Evolutionary conservation across 2,329 filamentous ascomycete genomes (phyloP), one percentile per base, ranked within the genome.

Genomic region (Blumeriella jaapii): DNA sequence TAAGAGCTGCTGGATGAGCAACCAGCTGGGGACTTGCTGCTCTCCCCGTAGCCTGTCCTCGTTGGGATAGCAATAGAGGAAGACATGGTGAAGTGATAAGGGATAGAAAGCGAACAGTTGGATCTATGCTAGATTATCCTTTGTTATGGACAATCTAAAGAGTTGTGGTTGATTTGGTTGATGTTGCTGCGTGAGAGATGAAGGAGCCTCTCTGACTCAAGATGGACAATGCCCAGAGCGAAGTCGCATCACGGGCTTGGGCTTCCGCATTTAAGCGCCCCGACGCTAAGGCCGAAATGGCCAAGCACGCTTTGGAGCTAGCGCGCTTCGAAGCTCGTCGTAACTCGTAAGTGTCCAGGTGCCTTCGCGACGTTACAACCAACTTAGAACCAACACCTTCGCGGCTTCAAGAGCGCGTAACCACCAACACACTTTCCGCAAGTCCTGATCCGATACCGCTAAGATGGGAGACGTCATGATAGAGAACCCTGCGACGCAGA

Each of bases 401-500:
- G 11, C 14, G 13, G 23, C 26, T 17, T 31, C 22, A 24, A 29
- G 20, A 15, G 31, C 25, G 27, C 26, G 30, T n/a, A 12, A 37
- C 27, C 13, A 34, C 20, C 24, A 30, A 9, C 14, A 24, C 14
- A 5, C 4, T 15, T 10, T 32, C 18, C 27, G 13, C 27, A 4
- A 3, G 12, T 29, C 14, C 34, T 12, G 10, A 12, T 31, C 14
- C 29, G 25, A 11, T 10, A 23, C 12, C 10, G 29, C 38, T 53
- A 59, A 36, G 52, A 95, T 95, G 89, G 87, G 78, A 61, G 84
- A 93, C 68, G 74, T 84, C 58, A 71, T 81, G 54, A 76, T 94
- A 57, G 85, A 94, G 64, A 86, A 73, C 63, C 77, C 84, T 56
- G 69, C 71, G 59, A 81, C 76, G 69, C 73, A 69, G 49, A 66